phyloP scores from a whole-genome alignment of 306 rosid species.

The Myrica gale region DNA sequence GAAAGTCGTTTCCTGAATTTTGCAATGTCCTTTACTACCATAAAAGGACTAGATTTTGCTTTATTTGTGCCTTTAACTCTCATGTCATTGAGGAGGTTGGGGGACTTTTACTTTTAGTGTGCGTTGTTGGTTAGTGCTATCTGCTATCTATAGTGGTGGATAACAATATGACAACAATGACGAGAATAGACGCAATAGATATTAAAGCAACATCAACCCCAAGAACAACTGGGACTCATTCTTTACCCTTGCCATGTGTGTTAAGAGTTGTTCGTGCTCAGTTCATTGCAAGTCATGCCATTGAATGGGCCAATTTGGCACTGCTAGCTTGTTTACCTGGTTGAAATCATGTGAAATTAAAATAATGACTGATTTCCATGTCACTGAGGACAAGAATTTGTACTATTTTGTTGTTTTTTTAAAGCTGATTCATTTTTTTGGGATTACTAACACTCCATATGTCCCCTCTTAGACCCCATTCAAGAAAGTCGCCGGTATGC shows the following conservation, averaged over 20 bases:
- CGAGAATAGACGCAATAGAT: not conserved
- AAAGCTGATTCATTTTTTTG: too few relatives aligned
- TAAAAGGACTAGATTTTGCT: not conserved
- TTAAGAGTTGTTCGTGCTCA: not conserved
- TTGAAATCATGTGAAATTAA: not conserved
- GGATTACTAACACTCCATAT: not conserved
- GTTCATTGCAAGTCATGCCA: not conserved
- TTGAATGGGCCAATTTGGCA: not conserved
- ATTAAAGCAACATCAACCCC: not conserved
- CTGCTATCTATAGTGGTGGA: not conserved
- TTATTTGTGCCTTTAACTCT: too few relatives aligned
- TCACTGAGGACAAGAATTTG: too few relatives aligned
- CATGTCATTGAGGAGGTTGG: not conserved
- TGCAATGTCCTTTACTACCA: not conserved
- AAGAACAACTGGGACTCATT: not conserved
- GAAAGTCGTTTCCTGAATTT: not conserved
- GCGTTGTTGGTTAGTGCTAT: too few relatives aligned
- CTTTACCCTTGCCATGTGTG: not conserved
- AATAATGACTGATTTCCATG: not conserved
- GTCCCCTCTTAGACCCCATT: not conserved
- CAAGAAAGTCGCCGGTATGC: not conserved
- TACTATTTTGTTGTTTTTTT: too few relatives aligned
- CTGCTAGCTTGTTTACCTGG: not conserved
- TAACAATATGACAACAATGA: too few relatives aligned
- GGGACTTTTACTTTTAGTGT: not conserved